These are phyloP conservation scores for Candida michaelii DNA, from an alignment of 805 yeast species.

Conservation along the genomic window DNA sequence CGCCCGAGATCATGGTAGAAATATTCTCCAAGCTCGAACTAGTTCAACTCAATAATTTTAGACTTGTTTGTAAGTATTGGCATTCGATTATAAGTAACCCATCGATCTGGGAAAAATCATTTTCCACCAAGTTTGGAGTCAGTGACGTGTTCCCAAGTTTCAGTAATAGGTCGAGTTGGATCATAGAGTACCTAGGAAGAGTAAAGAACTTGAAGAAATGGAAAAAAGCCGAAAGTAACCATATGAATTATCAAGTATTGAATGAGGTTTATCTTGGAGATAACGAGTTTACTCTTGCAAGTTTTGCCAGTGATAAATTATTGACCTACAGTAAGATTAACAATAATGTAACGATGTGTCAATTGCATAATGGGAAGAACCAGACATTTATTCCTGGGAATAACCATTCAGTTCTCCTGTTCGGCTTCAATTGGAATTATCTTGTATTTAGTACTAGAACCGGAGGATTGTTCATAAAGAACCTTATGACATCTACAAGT, in stretches of 20 bases:
- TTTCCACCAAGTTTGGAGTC: conserved; percentile 38
- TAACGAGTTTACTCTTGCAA: conserved; percentile 21
- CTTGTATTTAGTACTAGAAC: conserved; percentile 26
- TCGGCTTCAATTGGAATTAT: conserved; percentile 32
- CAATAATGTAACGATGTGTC: conserved; percentile 32
- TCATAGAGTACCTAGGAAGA: conserved; percentile 45
- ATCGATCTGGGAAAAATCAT: conserved; percentile 49
- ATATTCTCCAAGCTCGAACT: conserved; percentile 50
- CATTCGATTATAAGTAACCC: conserved; percentile 42
- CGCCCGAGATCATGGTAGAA: conserved; percentile 45
- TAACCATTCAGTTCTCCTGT: conserved; percentile 9
- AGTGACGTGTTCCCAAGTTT: conserved; percentile 42
- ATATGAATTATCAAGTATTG: conserved; percentile 30
- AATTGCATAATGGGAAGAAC: conserved; percentile 34
- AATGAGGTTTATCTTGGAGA: conserved; percentile 20
- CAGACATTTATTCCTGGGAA: conserved; percentile 40
- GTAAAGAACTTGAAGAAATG: conserved; percentile 35
- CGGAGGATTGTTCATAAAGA: conserved; percentile 34
- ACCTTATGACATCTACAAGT: conserved; percentile 32
- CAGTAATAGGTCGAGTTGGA: conserved; percentile 46
- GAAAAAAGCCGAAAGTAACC: conserved; percentile 33
- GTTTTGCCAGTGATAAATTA: conserved; percentile 27
- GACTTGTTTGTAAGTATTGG: conserved; percentile 53
- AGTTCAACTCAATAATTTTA: conserved; percentile 36
- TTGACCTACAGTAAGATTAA: conserved; percentile 26